Base-by-base conservation (phyloP, 805 yeast species). In the Kluyveromyces wickerhamii region DNA sequence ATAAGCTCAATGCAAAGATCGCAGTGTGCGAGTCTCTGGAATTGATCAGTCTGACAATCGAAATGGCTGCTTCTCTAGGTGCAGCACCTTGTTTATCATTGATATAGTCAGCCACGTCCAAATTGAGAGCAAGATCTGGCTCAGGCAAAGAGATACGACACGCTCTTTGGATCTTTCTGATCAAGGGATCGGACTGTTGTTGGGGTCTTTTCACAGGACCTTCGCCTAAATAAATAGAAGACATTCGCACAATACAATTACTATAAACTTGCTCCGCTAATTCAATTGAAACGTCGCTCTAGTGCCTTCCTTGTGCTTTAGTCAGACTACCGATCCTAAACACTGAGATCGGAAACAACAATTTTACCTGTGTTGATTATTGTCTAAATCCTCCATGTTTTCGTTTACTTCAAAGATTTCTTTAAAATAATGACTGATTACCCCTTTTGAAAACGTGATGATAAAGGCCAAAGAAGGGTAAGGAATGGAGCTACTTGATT, bases 21-120 rank as follows among this genome's bases (percentile, higher is more conserved):
- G 88, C 75, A 21, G 87, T 81, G 51, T 84, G 94, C 1, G 94
- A 77, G 46, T 83, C 92, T 50, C 85, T 70, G 45, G 80, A 79
- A 60, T 86, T 83, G 54, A 89, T 74, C 42, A 86, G 67, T 51
- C 79, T 79, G 35, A 81, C 96, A 42, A 88, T 77, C 5, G 88
- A 79, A 42, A 77, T 70, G 5, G 94, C 94, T 3, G 97, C 96
- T 52, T 89, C 96, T 41, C 96, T 71, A 2, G 97, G 95, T 8
- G 84, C 67, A 12, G 74, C 71, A 17, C 95, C 97, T 63, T 88
- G 95, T 52, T 89, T 89, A 36, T 82, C 88, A 54, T 92, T 92
- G 58, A 92, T 77, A 49, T 80, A 71, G 59, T 92, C 99, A 41
- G 96, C 89, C 40, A 92, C 88, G 54, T 89, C 96, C 47, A 92